phyloP scores from a whole-genome alignment of 2,329 filamentous ascomycete genomes.

The Stagonosporopsis cucurbitacearum region DNA sequence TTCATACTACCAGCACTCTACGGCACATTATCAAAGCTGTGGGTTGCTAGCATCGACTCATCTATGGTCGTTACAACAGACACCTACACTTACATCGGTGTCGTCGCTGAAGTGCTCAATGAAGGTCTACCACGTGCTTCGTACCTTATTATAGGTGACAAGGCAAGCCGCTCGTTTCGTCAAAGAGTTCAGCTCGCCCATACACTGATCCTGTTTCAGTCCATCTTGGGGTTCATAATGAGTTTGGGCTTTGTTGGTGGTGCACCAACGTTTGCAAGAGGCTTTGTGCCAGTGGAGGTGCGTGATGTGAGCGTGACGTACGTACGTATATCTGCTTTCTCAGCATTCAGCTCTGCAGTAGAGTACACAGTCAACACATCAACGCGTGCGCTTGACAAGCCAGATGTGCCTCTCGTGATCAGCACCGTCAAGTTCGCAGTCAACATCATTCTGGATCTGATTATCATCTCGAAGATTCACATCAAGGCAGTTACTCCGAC shows the following conservation, averaged over 20 bases:
- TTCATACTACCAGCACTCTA: constrained; percentile 73
- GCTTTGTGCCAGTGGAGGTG: constrained; percentile 68
- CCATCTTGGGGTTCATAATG: constrained; percentile 63
- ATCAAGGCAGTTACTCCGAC: constrained; percentile 62
- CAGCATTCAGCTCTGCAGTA: constrained; percentile 66
- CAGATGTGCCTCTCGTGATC: constrained; percentile 72
- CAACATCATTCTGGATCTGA: constrained; percentile 71
- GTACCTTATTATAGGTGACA: constrained; percentile 73
- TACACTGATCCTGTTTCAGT: constrained; percentile 64
- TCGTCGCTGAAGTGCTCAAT: constrained; percentile 72
- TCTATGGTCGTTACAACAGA: constrained; percentile 69
- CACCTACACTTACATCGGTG: constrained; percentile 72
- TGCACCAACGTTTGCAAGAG: constrained; percentile 61
- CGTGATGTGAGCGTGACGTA: constrained; percentile 66
- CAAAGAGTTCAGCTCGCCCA: constrained; percentile 66
- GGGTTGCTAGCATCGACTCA: constrained; percentile 72
- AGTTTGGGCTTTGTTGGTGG: constrained; percentile 64
- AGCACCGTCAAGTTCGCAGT: constrained; percentile 67
- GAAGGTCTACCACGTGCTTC: constrained; percentile 73
- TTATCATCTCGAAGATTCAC: constrained; percentile 71
- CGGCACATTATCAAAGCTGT: constrained; percentile 70
- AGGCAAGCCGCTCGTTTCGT: constrained; percentile 57
- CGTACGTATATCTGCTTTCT: constrained; percentile 69
- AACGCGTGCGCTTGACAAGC: constrained; percentile 71
- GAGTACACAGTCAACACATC: constrained; percentile 67